Evolutionary conservation across 176 grass and related monocot species (phyloP), one percentile per base, ranked within the genome.

Genomic region (Oryza nivara): DNA sequence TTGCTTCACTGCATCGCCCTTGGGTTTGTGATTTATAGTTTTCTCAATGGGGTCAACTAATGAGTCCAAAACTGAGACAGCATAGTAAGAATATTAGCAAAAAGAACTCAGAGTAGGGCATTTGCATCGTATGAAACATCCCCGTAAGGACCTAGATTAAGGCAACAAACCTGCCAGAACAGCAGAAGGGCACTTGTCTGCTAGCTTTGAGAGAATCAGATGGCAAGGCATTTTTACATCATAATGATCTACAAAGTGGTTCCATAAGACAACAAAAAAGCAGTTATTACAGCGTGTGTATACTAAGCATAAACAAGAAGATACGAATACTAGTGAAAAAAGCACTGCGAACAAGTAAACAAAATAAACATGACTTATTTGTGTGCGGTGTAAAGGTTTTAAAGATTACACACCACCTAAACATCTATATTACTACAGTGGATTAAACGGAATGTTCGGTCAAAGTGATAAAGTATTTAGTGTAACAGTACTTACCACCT

Each of bases 191-290:
- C 97, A 99, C 83, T 99, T 99, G 88, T 99, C 93, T 79, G 93
- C 97, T 65, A 99, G 86, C 83, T 99, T 99, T 78, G 97, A 99
- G 44, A 99, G 93, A 88, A 99, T 99, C 67, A 99, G 82, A 82
- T 99, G 97, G 79, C 97, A 99, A 10, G 97, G 93, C 97, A 99
- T 99, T 64, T 99, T 96, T 52, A 99, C 97, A 83, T 99, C 97
- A 85, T 99, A 99, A 88, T 99, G 97, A 81, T 99, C 97, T 99
- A 86, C 66, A 74, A 58, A 77, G 22, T 41, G 51, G 11, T 52
- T 70, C 4, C 51, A 2, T 34, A 71, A 66, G 30, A 74, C 68
- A 80, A 68, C n/a, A 47, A 19, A 40, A 23, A 45, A 60, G 7
- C 14, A 12, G 34, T 11, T 14, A 77, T 2, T 25, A 25, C 26